Conservation (phyloP, 2,329 filamentous ascomycete genomes). For the Teratosphaeria gauchensis region DNA sequence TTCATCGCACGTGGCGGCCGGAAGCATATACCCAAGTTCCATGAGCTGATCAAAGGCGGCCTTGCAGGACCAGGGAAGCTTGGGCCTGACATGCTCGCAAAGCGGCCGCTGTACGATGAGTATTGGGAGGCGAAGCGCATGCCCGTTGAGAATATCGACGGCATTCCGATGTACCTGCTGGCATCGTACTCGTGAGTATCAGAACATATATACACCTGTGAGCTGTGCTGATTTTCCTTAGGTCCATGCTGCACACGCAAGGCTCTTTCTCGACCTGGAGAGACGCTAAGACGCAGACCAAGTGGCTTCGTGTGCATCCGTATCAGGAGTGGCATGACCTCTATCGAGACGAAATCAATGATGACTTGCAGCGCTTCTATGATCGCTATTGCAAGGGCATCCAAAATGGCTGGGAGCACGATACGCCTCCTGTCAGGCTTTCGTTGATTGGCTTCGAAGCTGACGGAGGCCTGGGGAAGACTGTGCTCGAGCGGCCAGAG, state of each 20-base stretch:
- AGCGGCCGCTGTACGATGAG: slow-evolving; percentile 6
- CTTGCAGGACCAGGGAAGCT: background rate
- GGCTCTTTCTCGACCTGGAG: slow-evolving; percentile 6
- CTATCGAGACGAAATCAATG: slow-evolving; percentile 19
- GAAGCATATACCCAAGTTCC: slow-evolving; percentile 8
- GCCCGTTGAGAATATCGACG: slow-evolving; percentile 8
- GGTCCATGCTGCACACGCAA: slow-evolving; percentile 30
- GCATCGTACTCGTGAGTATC: slow-evolving; percentile 7
- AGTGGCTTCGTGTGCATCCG: slow-evolving; percentile 29
- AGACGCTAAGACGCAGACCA: background rate
- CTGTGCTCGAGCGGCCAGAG: slow-evolving; percentile 1
- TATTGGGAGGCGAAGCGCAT: slow-evolving; percentile 13
- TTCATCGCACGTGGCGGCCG: slow-evolving; percentile 33
- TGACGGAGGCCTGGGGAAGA: background rate
- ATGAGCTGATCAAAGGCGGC: slow-evolving; percentile 3
- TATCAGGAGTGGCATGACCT: slow-evolving; percentile 38
- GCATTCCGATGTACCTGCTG: slow-evolving; percentile 10
- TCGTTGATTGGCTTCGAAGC: slow-evolving; percentile 21
- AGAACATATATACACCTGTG: slow-evolving; percentile 13
- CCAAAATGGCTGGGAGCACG: slow-evolving; percentile 32
- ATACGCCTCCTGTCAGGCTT: slow-evolving; percentile 36
- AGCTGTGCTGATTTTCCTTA: slow-evolving; percentile 29
- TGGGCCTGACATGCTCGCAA: slow-evolving; percentile 4
- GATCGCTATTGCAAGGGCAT: slow-evolving; percentile 34
- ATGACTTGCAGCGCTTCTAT: slow-evolving; percentile 35